Evolutionary conservation across 129 eudicot species (phyloP), one percentile per base, ranked within the genome.

Genomic region (Lactuca sativa): DNA sequence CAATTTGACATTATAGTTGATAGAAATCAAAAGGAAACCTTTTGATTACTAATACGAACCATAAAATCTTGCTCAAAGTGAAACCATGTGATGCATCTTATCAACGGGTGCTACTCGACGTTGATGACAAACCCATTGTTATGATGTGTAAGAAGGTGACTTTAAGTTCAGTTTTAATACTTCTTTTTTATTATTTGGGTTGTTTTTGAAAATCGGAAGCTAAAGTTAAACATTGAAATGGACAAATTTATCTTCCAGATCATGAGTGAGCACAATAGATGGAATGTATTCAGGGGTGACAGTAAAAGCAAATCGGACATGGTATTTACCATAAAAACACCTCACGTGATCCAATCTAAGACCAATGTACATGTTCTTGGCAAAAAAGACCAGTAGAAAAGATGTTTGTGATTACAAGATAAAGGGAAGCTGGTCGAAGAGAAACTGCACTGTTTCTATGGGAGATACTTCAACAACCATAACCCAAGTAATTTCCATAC

Each of bases 361-460:
- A 51, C 76, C 30, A 52, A 31, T 7, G 36, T 77, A 10, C 55
- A 68, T 17, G 60, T 60, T 30, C 62, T 37, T 77, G 44, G 71
- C 76, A 40, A 48, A 60, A 25, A 72, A 61, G 37, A 49, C 15
- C 34, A 44, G 15, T 6, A 64, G 37, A 7, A 25, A 71, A 0
- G 30, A 41, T 25, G 41, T 8, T 3, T 71, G 38, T 15, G 67
- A 59, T 31, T 69, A 37, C 64, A 69, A 54, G 63, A 54, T 78
- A 25, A 70, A 73, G 40, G 87, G 87, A 72, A 71, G 75, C 48
- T 82, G 78, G 81, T 51, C 67, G 0, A 79, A 70, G 43, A 70
- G 60, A 49, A 57, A 72, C 1, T 74, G 78, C 59, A 62, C 59
- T 7, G 55, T 82, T 37, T 78, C 59, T 55, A 64, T 76, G 33